Evolutionary conservation across 2,329 filamentous ascomycete species (phyloP).

Genomic region (Aureobasidium sp.): DNA sequence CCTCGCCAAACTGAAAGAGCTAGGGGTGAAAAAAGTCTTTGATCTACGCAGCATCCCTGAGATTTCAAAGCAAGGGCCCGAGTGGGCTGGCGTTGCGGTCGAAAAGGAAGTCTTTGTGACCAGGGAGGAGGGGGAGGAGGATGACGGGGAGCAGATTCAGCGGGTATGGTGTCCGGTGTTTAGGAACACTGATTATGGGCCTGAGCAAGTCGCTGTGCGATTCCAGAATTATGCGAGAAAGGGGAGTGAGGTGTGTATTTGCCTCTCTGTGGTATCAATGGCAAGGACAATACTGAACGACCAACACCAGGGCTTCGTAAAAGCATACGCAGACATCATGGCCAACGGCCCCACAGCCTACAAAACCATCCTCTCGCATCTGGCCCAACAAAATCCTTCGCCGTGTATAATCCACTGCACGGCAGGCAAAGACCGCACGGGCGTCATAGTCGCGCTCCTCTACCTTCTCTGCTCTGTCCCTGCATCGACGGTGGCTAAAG

Average conservation of each 20-base stretch:
- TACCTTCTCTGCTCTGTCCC: slow-evolving; percentile 57
- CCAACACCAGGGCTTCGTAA: slow-evolving; percentile 47
- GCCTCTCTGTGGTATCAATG: not conserved
- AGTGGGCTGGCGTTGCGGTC: slow-evolving; percentile 26
- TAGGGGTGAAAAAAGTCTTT: slow-evolving; percentile 60
- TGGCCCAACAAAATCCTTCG: slow-evolving; percentile 38
- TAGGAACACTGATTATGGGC: slow-evolving; percentile 51
- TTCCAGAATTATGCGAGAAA: slow-evolving; percentile 53
- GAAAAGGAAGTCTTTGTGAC: slow-evolving; percentile 24
- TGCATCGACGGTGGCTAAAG: slow-evolving; percentile 53
- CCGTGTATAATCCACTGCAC: slow-evolving; percentile 63
- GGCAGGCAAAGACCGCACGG: slow-evolving; percentile 71
- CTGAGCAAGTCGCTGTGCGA: slow-evolving; percentile 55
- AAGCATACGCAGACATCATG: slow-evolving; percentile 58
- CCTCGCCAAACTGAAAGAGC: slow-evolving; percentile 40
- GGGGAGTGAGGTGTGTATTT: slow-evolving; percentile 37
- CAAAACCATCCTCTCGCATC: slow-evolving; percentile 53
- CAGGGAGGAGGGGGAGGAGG: slow-evolving; percentile 24
- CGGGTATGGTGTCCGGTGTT: slow-evolving; percentile 62
- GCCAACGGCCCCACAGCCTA: slow-evolving; percentile 48
- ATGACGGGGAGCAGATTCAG: slow-evolving; percentile 38
- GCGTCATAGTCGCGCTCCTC: slow-evolving; percentile 60
- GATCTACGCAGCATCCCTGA: slow-evolving; percentile 60
- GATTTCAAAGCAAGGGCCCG: slow-evolving; percentile 40
- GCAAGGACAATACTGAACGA: not conserved